Conservation (phyloP, 768 basidiomycete genomes). For the Russula sp. region DNA sequence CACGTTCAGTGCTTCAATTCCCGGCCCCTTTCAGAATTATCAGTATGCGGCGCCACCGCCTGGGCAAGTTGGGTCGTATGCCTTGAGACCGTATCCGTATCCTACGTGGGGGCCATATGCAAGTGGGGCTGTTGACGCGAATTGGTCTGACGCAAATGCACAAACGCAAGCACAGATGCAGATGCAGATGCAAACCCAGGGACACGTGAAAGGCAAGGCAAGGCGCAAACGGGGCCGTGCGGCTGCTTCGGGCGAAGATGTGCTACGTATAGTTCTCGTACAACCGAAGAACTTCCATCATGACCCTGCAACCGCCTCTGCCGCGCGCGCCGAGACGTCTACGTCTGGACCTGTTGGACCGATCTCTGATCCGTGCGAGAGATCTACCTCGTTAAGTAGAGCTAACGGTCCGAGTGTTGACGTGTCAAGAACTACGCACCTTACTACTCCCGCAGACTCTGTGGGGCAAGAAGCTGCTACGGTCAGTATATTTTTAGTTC, state of each 20-base stretch:
- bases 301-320: slow-evolving; percentile 2
- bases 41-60: slow-evolving; percentile 23
- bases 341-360: not conserved
- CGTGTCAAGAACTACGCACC: not conserved
- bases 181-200: not conserved
- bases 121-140: slow-evolving; percentile 4
- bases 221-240: slow-evolving; percentile 17
- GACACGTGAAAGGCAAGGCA: slow-evolving; percentile 10
- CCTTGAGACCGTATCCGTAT: slow-evolving; percentile 31
- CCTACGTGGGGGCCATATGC: slow-evolving; percentile 24
- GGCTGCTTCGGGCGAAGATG: not conserved
- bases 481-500: slow-evolving; percentile 8
- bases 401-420: not conserved
- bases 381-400: not conserved
- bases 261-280: slow-evolving; percentile 22
- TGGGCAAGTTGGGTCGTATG: slow-evolving; percentile 14
- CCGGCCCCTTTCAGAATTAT: slow-evolving; percentile 11
- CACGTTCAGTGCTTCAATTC: slow-evolving; percentile 12
- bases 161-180: slow-evolving; percentile 12
- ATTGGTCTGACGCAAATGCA: slow-evolving; percentile 16
- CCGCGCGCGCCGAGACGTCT: not conserved
- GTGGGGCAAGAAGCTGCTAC: not conserved
- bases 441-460: not conserved
- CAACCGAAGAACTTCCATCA: slow-evolving; percentile 13
- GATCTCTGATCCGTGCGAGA: slow-evolving; percentile 1